phyloP scores from a whole-genome alignment of 768 basidiomycete species.

The Grammothele lineata region DNA sequence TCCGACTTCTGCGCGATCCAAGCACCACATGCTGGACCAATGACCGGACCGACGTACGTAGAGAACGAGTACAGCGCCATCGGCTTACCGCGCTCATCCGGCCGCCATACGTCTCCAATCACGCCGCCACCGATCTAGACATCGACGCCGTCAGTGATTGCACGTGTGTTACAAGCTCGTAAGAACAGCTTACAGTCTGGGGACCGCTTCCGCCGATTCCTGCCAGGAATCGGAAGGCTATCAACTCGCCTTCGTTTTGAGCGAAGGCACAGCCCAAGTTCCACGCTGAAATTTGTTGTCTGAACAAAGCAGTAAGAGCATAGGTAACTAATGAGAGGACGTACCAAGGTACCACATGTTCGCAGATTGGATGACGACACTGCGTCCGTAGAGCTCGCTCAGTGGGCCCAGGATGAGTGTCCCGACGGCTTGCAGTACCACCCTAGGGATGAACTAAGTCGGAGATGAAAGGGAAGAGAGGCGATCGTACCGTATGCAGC shows the following conservation, averaged over 20 bases:
- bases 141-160: too few species aligned
- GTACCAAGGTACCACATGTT: constrained; percentile 67
- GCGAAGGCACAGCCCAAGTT: constrained; percentile 60
- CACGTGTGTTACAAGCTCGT: too few species aligned
- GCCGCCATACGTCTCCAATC: constrained; percentile 54
- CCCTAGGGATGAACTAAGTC: too few species aligned
- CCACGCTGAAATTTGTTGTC: constrained; percentile 38
- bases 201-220: constrained; percentile 64
- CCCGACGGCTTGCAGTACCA: constrained; percentile 37
- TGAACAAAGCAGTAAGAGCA: background rate
- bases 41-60: constrained; percentile 60
- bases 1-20: constrained; percentile 62
- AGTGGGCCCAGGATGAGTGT: constrained; percentile 51
- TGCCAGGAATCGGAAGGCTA: constrained; percentile 65
- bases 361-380: constrained; percentile 52
- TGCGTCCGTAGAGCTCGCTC: constrained; percentile 69
- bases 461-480: constrained; percentile 1
- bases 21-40: constrained; percentile 62
- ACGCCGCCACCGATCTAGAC: constrained; percentile 61
- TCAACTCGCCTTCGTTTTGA: constrained; percentile 49
- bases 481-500: constrained; percentile 51
- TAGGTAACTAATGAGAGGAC: background rate
- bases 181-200: too few species aligned
- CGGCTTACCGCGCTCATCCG: constrained; percentile 63
- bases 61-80: constrained; percentile 63